Percentiles rank a stretch among this genome's conserved stretches.
These are phyloP conservation scores for Fusarium domesticum DNA, from an alignment of 2,329 filamentous ascomycete genomes.

Conservation along the genomic window DNA sequence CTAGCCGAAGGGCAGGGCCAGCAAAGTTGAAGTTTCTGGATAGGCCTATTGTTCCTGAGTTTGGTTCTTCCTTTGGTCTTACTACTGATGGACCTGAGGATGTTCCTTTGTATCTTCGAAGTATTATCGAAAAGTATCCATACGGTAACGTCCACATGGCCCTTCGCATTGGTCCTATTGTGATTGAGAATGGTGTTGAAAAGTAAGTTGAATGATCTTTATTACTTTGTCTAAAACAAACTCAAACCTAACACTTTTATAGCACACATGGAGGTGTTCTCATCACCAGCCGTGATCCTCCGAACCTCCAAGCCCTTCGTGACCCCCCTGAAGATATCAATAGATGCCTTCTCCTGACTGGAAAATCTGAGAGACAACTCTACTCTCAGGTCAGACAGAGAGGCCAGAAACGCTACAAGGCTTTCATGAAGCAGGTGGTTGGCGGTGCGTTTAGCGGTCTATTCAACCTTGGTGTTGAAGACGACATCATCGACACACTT, in stretches of 20 bases:
- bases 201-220: conserved; percentile 27
- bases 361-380: conserved; percentile 14
- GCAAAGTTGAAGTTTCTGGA: conserved; percentile 8
- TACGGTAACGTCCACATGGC: conserved; percentile 38
- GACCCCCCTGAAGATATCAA: conserved; percentile 10
- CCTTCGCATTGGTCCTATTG: conserved; percentile 35
- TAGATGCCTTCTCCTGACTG: conserved; percentile 23
- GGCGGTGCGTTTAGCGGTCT: conserved; percentile 35
- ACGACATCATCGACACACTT: conserved; percentile 28
- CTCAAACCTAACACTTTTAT: background rate
- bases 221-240: background rate
- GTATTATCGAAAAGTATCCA: conserved; percentile 29
- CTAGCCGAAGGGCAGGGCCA: background rate
- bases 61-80: conserved; percentile 17
- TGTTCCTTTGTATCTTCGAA: conserved; percentile 30
- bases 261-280: conserved; percentile 26
- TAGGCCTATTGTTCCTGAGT: conserved; percentile 14
- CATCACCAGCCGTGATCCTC: conserved; percentile 26
- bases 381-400: conserved; percentile 17
- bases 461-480: conserved; percentile 22
- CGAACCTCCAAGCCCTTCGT: conserved; percentile 19
- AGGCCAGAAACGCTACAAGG: conserved; percentile 34
- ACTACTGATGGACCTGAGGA: conserved; percentile 14
- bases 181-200: conserved; percentile 39
- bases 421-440: conserved; percentile 40